These are phyloP conservation scores for Vitellaria paradoxa DNA, from an alignment of 179 eudicot genomes.

Conservation along the genomic window DNA sequence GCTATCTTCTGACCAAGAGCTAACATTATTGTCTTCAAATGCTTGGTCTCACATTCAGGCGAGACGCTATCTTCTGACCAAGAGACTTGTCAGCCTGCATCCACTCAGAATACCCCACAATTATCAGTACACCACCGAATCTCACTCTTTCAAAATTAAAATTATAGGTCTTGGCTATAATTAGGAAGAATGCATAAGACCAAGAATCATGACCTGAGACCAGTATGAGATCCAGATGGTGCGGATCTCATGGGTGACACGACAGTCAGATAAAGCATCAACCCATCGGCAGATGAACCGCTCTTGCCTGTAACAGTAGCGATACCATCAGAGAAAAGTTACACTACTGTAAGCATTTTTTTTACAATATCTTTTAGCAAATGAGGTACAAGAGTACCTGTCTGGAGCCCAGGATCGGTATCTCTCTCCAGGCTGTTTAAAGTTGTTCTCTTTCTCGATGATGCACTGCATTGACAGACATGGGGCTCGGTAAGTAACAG, in stretches of 20 bases:
- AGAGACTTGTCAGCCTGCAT: conserved; percentile 75
- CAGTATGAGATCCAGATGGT: conserved; percentile 79
- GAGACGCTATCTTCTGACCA: conserved; percentile 79
- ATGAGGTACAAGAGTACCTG: conserved; percentile 31
- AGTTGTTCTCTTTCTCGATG: conserved; percentile 88
- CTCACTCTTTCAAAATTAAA: conserved; percentile 2
- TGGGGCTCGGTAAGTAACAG: not conserved
- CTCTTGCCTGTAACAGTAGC: conserved; percentile 61
- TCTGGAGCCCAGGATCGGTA: conserved; percentile 77
- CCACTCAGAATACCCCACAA: not conserved
- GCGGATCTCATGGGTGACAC: conserved; percentile 79
- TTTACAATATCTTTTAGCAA: not conserved
- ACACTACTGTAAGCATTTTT: not conserved
- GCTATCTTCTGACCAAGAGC: conserved; percentile 74
- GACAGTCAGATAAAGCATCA: conserved; percentile 72
- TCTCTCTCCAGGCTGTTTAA: conserved; percentile 89
- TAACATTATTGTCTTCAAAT: conserved; percentile 39
- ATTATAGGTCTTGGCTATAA: not conserved
- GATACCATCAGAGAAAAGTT: not conserved
- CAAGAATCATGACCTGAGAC: conserved; percentile 52
- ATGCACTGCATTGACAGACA: conserved; percentile 41
- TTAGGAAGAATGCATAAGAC: not conserved
- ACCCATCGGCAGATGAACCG: conserved; percentile 64
- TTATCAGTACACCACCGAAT: not conserved
- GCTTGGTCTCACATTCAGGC: conserved; percentile 75